Conservation (phyloP, 1,284 basidiomycete genomes). For the Tilletia walkeri region DNA sequence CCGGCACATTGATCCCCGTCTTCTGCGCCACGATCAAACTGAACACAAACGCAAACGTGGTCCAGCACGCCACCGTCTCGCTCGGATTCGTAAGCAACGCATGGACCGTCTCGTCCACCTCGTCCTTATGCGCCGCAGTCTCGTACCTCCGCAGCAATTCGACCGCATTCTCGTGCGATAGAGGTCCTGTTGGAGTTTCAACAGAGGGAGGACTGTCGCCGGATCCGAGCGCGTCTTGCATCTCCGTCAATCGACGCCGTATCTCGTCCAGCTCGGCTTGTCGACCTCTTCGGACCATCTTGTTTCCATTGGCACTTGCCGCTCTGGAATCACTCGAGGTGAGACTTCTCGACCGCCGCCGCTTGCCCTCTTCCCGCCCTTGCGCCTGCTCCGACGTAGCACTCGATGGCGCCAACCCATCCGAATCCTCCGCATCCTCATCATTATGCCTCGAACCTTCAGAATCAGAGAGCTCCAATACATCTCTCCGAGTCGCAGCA, state of each 20-base stretch:
- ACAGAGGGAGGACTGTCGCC: neutral
- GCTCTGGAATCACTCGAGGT: neutral
- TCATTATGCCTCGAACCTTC: neutral
- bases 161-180: no score
- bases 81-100: neutral
- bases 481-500: neutral
- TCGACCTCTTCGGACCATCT: neutral
- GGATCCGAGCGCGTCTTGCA: neutral
- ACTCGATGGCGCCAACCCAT: neutral
- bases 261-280: slow-evolving; percentile 1
- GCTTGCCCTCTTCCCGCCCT: neutral
- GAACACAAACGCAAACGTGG: slow-evolving; percentile 14
- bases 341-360: no score
- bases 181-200: no score
- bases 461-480: neutral
- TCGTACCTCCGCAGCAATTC: neutral
- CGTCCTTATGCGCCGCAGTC: neutral
- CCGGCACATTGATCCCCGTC: slow-evolving; percentile 12
- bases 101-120: neutral
- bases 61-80: slow-evolving; percentile 16
- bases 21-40: slow-evolving; percentile 12
- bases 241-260: neutral
- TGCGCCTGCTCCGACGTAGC: neutral
- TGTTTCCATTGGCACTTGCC: neutral
- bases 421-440: neutral